Evolutionary conservation across 768 basidiomycete species (phyloP).

Genomic region (Suillus sp.): DNA sequence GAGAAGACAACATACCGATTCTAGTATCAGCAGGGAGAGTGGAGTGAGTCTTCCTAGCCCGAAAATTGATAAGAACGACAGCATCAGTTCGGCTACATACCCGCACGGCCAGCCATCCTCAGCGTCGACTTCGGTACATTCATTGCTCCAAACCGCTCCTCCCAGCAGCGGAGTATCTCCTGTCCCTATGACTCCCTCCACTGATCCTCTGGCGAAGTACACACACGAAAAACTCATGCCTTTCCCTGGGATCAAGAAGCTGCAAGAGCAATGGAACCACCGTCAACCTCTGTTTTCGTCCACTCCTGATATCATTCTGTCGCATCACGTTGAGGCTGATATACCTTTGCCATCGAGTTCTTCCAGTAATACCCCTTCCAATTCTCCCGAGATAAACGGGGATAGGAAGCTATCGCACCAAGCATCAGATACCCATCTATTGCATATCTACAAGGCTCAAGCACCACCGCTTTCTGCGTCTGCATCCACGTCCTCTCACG

Average conservation of each 20-base stretch:
- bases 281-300: conserved; percentile 52
- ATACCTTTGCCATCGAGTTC: conserved; percentile 47
- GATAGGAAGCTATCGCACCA: conserved; percentile 71
- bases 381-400: conserved; percentile 51
- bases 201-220: conserved; percentile 68
- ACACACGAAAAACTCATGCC: conserved; percentile 81
- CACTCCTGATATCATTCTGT: conserved; percentile 48
- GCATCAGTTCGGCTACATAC: conserved; percentile 33
- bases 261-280: conserved; percentile 70
- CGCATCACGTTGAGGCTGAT: conserved; percentile 48
- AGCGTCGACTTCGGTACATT: conserved; percentile 63
- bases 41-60: conserved; percentile 68
- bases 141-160: conserved; percentile 56
- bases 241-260: conserved; percentile 82
- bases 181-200: conserved; percentile 72
- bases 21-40: conserved; percentile 75
- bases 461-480: conserved; percentile 44
- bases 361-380: conserved; percentile 51
- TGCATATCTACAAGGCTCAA: conserved; percentile 51
- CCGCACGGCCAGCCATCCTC: conserved; percentile 63
- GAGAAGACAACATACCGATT: conserved; percentile 68
- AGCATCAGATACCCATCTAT: conserved; percentile 66
- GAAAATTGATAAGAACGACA: conserved; percentile 56
- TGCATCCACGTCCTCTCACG: conserved; percentile 52
- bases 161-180: conserved; percentile 67